Evolutionary conservation across 129 eudicot species (phyloP).

Genomic region (Centella asiatica): DNA sequence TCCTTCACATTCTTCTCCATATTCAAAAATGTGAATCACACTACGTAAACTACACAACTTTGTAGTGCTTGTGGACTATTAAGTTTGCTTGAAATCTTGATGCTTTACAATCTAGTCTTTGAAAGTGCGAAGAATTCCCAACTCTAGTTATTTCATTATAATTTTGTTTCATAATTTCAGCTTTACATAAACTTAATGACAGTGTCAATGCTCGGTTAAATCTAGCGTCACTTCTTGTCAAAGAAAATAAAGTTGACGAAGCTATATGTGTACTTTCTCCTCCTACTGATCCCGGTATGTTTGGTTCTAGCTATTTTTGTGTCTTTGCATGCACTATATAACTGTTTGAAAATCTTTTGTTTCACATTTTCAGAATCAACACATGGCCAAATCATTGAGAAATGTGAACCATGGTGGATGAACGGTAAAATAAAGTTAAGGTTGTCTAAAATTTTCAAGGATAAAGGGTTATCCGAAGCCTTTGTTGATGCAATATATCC

Average conservation of each 20-base stretch:
- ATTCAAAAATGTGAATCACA: background rate
- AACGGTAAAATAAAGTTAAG: slow-evolving; percentile 61
- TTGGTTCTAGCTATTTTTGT: background rate
- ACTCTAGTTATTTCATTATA: too few relatives aligned
- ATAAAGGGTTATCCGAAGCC: slow-evolving; percentile 54
- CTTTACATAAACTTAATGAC: slow-evolving; percentile 42
- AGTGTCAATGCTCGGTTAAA: slow-evolving; percentile 65
- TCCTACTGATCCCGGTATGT: slow-evolving; percentile 46
- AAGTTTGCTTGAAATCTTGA: background rate
- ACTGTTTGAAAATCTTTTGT: slow-evolving; percentile 7
- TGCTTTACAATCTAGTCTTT: background rate
- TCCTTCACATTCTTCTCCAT: background rate
- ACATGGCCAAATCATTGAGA: slow-evolving; percentile 23
- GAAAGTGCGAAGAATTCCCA: background rate
- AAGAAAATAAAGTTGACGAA: slow-evolving; percentile 61
- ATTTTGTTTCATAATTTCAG: slow-evolving; percentile 37
- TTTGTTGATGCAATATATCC: slow-evolving; percentile 75
- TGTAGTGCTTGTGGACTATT: background rate
- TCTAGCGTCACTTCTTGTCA: slow-evolving; percentile 66
- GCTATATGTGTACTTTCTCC: slow-evolving; percentile 76
- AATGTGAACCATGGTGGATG: slow-evolving; percentile 59
- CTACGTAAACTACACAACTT: background rate
- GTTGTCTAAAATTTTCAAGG: slow-evolving; percentile 52
- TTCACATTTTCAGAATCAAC: slow-evolving; percentile 32
- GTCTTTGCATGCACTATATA: slow-evolving; percentile 3